These are phyloP conservation scores for Yamadazyma philogaea DNA, from an alignment of 805 yeast species.

Conservation along the genomic window DNA sequence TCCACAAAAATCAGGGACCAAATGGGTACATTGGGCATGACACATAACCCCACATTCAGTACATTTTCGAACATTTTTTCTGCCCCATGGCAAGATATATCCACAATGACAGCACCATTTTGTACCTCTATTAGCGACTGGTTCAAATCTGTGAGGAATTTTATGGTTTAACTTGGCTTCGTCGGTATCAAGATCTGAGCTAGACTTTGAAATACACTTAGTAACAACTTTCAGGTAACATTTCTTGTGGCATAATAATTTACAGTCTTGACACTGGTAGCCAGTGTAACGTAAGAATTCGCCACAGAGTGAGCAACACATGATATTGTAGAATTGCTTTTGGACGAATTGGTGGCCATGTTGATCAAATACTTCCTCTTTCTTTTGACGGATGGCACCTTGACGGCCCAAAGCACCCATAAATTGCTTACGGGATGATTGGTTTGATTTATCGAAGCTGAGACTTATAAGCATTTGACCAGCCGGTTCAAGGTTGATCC, in stretches of 20 bases:
- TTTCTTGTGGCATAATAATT: constrained; percentile 74
- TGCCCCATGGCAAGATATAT: constrained; percentile 91
- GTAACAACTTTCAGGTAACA: constrained; percentile 80
- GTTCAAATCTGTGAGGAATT: constrained; percentile 94
- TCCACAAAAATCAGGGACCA: constrained; percentile 98
- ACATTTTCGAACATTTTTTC: constrained; percentile 89
- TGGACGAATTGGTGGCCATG: constrained; percentile 97
- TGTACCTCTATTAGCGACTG: constrained; percentile 89
- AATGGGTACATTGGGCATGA: constrained; percentile 86
- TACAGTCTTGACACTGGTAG: constrained; percentile 81
- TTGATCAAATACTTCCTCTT: constrained; percentile 86
- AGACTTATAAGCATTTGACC: constrained; percentile 82
- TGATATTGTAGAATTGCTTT: constrained; percentile 90
- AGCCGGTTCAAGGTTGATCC: constrained; percentile 92
- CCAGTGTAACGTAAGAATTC: constrained; percentile 89
- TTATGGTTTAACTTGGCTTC: constrained; percentile 88
- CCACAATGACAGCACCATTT: constrained; percentile 99
- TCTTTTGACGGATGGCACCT: constrained; percentile 95
- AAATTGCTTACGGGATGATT: constrained; percentile 33
- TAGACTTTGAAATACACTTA: constrained; percentile 76
- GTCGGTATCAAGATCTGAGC: constrained; percentile 61
- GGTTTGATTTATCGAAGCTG: constrained; percentile 67
- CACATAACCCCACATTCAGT: constrained; percentile 93
- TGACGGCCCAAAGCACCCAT: constrained; percentile 68
- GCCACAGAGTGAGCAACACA: constrained; percentile 97